Base-by-base conservation (phyloP, 495 filamentous ascomycete genomes). In the Aspergillus carlsbadensis region DNA sequence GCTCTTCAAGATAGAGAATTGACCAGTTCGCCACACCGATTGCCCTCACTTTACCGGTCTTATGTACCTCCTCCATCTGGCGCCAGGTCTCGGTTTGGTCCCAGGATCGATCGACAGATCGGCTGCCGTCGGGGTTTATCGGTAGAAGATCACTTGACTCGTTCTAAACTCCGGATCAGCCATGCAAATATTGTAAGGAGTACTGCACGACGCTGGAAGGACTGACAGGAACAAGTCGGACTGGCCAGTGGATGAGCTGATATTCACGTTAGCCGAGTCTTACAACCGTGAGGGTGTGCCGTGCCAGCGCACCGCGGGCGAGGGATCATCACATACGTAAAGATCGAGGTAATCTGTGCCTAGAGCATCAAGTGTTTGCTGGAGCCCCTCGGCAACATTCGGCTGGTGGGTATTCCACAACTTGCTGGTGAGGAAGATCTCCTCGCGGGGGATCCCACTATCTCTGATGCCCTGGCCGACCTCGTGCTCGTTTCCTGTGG, bases 401-500 rank as follows among this genome's bases (percentile, higher is more conserved):
- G 49, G 35, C 17, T 52, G 49, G 35, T 52, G 35, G 49, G 49
- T 55, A 17, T 46, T 46, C 41, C 41, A 55, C 13, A 55, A 15
- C 41, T 55, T 55, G 59, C 54, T 61, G 11, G 59, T 61, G 43
- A 61, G 70, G 76, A 79, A 92, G 48, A 92, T 78, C 54, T 86
- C 76, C 37, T 78, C 73, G 4, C 88, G 82, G 0, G 82, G 76
- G 0, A 91, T 68, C 17, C 78, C 78, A 8, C 35, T 40, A 13
- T 68, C 62, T 59, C 83, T 78, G 69, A 91, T 88, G 21, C 81
- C 88, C 10, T 73, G 62, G 45, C 89, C 89, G 31, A 90, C 74
- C 59, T 90, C 87, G 14, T 67, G 54, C 64, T 91, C 89, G 52
- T 88, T 91, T 64, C 82, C 84, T 48, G 17, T 3, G 26, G 3